These are phyloP conservation scores for Hydrangea macrophylla DNA, from an alignment of 148 eudicot genomes.

Conservation along the genomic window DNA sequence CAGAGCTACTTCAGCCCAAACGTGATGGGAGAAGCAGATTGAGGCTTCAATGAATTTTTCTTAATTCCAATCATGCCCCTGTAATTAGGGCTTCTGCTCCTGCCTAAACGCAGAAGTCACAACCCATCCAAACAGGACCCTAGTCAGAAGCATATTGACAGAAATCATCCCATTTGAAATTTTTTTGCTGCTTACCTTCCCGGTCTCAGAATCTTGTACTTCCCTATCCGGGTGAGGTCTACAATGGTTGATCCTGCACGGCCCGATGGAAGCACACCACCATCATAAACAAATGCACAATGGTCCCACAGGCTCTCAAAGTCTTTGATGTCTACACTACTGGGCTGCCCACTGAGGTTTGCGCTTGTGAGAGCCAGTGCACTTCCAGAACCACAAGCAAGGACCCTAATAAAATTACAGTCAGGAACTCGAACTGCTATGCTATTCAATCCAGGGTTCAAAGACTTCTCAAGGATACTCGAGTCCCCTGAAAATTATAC, in stretches of 20 bases:
- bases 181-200: conserved; percentile 62
- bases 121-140: not conserved
- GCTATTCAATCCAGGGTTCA: conserved; percentile 76
- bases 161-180: not conserved
- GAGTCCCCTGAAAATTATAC: conserved; percentile 56
- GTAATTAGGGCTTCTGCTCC: not conserved
- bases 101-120: not conserved
- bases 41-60: too few species aligned
- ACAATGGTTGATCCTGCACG: conserved; percentile 94
- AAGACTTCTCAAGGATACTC: conserved; percentile 77
- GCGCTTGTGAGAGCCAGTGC: conserved; percentile 97
- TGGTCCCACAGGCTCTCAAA: conserved; percentile 78
- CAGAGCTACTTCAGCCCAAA: too few species aligned
- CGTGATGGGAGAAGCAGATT: too few species aligned
- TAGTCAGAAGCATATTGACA: not conserved
- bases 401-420: conserved; percentile 58
- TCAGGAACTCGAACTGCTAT: conserved; percentile 88
- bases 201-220: conserved; percentile 67
- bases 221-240: conserved; percentile 61
- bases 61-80: too few species aligned
- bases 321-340: conserved; percentile 74
- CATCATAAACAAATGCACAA: conserved; percentile 74
- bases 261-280: conserved; percentile 79
- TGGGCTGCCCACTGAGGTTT: conserved; percentile 84
- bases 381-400: conserved; percentile 70